Conservation (phyloP, 345 rosid genomes). For the Tarenaya hassleriana region DNA sequence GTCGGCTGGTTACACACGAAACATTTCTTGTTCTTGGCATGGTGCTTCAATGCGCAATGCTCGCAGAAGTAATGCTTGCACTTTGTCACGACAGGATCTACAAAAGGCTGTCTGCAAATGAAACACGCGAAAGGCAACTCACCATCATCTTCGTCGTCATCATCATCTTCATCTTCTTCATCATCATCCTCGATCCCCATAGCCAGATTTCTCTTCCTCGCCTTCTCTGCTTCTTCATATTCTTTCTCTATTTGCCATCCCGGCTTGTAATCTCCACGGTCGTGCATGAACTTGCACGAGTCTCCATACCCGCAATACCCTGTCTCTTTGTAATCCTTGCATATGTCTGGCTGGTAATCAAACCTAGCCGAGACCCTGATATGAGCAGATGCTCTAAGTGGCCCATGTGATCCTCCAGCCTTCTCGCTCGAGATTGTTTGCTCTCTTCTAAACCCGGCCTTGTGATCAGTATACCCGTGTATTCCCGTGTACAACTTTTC, state of each 20-base stretch:
- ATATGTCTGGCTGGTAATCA: conserved; percentile 87
- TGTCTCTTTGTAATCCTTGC: conserved; percentile 91
- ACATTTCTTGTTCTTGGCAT: conserved; percentile 80
- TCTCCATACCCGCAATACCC: conserved; percentile 95
- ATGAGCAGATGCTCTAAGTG: conserved; percentile 91
- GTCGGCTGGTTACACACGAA: conserved; percentile 88
- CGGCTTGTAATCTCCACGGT: conserved; percentile 84
- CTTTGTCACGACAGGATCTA: conserved; percentile 77
- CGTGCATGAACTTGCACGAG: conserved; percentile 86
- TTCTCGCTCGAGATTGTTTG: conserved; percentile 82
- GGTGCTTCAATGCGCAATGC: conserved; percentile 93
- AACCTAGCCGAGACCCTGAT: conserved; percentile 83
- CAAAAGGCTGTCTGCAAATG: conserved; percentile 71
- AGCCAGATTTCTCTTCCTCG: conserved; percentile 70
- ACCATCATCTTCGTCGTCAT: conserved; percentile 52
- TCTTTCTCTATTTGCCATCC: conserved; percentile 93
- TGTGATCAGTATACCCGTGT: conserved; percentile 78
- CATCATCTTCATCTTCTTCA: conserved; percentile 31
- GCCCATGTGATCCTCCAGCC: conserved; percentile 91
- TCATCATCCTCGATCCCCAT: conserved; percentile 53
- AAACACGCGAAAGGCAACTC: conserved; percentile 76
- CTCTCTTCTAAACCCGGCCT: conserved; percentile 90
- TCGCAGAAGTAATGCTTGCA: conserved; percentile 91
- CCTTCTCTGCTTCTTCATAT: conserved; percentile 87
- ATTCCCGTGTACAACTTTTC: conserved; percentile 75